Evolutionary conservation across 352 stramenopile species (phyloP).

Genomic region (Globisporangium nunn): DNA sequence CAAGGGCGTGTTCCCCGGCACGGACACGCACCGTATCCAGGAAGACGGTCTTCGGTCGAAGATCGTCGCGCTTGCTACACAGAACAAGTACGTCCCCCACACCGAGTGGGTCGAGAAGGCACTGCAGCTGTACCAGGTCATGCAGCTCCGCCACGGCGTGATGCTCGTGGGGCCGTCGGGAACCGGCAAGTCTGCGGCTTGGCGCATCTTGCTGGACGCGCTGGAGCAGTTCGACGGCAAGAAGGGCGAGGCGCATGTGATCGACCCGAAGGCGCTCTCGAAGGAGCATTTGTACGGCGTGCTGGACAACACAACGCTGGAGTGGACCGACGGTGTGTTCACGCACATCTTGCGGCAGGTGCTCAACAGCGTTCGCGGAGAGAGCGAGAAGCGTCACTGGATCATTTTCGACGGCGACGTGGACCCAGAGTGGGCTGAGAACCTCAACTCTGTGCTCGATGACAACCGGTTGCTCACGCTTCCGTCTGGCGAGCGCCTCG

Average conservation of each 20-base stretch:
- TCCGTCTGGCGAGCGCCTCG: slow-evolving; percentile 97
- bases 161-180: slow-evolving; percentile 98
- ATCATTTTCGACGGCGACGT: slow-evolving; percentile 99
- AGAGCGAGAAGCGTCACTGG: slow-evolving; percentile 95
- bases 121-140: slow-evolving; percentile 97
- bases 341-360: slow-evolving; percentile 95
- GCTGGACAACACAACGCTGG: slow-evolving; percentile 98
- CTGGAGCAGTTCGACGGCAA: slow-evolving; percentile 93
- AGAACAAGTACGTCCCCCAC: slow-evolving; percentile 81
- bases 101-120: slow-evolving; percentile 98
- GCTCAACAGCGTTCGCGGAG: slow-evolving; percentile 96
- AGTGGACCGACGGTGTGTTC: slow-evolving; percentile 99
- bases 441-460: slow-evolving; percentile 99
- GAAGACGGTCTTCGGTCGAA: slow-evolving; percentile 84
- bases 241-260: slow-evolving; percentile 96
- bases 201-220: slow-evolving; percentile 90
- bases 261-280: slow-evolving; percentile 98
- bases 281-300: slow-evolving; percentile 98
- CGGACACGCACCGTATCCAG: slow-evolving; percentile 72
- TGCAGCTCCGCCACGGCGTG: slow-evolving; percentile 96
- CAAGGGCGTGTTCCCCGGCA: slow-evolving; percentile 95
- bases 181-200: slow-evolving; percentile 95
- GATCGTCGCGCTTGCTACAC: slow-evolving; percentile 90
- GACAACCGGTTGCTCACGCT: slow-evolving; percentile 99
- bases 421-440: slow-evolving; percentile 99